Base-by-base conservation (phyloP, 257 asterid genomes). In the Gynochthodes officinalis region DNA sequence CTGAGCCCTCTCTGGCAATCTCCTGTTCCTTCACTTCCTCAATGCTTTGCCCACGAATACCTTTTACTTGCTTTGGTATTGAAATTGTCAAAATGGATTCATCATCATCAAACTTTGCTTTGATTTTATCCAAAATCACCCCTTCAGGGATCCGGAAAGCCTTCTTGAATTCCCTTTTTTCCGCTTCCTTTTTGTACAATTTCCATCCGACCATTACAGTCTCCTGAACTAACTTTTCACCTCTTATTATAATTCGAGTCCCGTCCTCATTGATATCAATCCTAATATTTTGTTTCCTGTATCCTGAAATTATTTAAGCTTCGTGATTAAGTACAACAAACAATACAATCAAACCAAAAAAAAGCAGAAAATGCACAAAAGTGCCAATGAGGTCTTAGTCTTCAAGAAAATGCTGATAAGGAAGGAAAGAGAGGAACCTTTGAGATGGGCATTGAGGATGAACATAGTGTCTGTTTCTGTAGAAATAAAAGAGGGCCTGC, bases 211-310 rank as follows among this genome's bases (percentile, higher is more conserved):
- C 80, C 80, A 91, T 74, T 15, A 88, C 79, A 1, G 87, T 89
- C 81, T 89, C 96, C 69, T 82, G 85, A 54, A 89, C 76, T 49
- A 64, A 80, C 74, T 64, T 89, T 80, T 91, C 91, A 5, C 96
- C 95, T 6, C 80, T 79, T 81, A 91, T 75, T 32, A 78, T 57
- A 4, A 93, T 86, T 52, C 75, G 74, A 39, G 76, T 87, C 73
- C 96, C 96, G 4, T 86, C 96, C 68, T 89, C 81, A 50, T 88
- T 89, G 70, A 93, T 93, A 77, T 89, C 96, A 42, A 93, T 87
- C 87, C 81, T 87, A 40, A 93, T 76, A 78, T 91, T 77, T 44
- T 69, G 54, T 81, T 81, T 78, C 70, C 39, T 78, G 62, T 86
- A 88, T 55, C 97, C 98, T 93, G 82, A 39, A 19, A 50, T 8